Evolutionary conservation across 2,329 filamentous ascomycete species (phyloP).

Genomic region (Alternaria alternata): DNA sequence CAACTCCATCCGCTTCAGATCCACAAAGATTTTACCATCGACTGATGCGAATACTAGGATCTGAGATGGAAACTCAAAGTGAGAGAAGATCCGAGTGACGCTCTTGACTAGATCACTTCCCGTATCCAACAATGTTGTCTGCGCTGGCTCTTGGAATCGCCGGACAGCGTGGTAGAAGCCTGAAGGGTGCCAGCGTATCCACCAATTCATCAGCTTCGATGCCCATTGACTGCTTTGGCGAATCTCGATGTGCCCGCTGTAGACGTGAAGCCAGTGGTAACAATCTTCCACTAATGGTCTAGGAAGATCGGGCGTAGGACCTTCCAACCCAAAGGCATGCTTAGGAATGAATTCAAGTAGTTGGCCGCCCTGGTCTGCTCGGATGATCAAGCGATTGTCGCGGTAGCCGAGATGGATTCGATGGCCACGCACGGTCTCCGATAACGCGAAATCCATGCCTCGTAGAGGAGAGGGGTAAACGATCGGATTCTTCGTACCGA

Average conservation of each 20-base stretch:
- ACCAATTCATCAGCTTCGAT: slow-evolving; percentile 51
- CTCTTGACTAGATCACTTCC: slow-evolving; percentile 52
- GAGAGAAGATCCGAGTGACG: slow-evolving; percentile 57
- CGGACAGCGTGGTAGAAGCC: slow-evolving; percentile 15
- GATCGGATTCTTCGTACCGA: slow-evolving; percentile 61
- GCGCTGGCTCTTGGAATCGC: slow-evolving; percentile 27
- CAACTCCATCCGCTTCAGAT: slow-evolving; percentile 63
- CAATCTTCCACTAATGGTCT: slow-evolving; percentile 59
- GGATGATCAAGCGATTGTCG: slow-evolving; percentile 53
- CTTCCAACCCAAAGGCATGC: slow-evolving; percentile 30
- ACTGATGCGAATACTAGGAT: slow-evolving; percentile 60
- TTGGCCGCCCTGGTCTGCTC: slow-evolving; percentile 40
- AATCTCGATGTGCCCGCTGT: slow-evolving; percentile 60
- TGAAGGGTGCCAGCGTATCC: slow-evolving; percentile 41
- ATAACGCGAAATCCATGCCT: slow-evolving; percentile 59
- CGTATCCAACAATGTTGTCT: slow-evolving; percentile 60
- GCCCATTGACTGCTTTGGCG: slow-evolving; percentile 57
- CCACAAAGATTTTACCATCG: slow-evolving; percentile 50
- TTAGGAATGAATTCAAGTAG: slow-evolving; percentile 50
- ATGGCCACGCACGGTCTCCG: slow-evolving; percentile 52
- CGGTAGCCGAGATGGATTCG: slow-evolving; percentile 65
- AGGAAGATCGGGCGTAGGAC: slow-evolving; percentile 52
- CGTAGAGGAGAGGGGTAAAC: slow-evolving; percentile 61
- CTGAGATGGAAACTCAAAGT: slow-evolving; percentile 58
- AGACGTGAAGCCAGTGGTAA: slow-evolving; percentile 67